Evolutionary conservation across 164 flowering plant species (phyloP).

Genomic region (Kalanchoe fedtschenkoi): DNA sequence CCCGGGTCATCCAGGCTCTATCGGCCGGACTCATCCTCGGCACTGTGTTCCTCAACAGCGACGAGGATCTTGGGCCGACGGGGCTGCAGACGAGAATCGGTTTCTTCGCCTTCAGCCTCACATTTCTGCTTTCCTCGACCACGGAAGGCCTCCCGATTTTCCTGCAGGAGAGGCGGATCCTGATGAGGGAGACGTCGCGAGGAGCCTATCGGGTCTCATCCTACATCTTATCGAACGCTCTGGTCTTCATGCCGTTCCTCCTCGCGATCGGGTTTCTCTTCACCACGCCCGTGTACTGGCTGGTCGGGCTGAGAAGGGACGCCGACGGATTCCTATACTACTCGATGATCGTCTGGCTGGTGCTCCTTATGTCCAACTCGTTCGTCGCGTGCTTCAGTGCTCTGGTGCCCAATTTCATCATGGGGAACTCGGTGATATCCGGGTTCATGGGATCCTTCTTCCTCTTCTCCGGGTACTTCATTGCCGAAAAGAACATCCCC

Average conservation of each 20-base stretch:
- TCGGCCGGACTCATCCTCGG: background rate
- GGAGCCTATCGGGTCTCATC: conserved; percentile 81
- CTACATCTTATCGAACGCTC: conserved; percentile 60
- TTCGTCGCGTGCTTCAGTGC: conserved; percentile 87
- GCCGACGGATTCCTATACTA: conserved; percentile 57
- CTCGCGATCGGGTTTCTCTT: conserved; percentile 51
- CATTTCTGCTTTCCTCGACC: conserved; percentile 70
- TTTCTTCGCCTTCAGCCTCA: conserved; percentile 82
- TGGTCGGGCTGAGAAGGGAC: conserved; percentile 56
- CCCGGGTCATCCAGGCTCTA: background rate
- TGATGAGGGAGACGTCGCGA: conserved; percentile 69
- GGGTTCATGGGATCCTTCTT: conserved; percentile 89
- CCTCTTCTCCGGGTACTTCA: conserved; percentile 85
- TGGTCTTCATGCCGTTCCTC: conserved; percentile 75
- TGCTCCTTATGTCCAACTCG: conserved; percentile 66
- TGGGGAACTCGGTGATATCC: conserved; percentile 73
- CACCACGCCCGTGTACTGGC: conserved; percentile 71
- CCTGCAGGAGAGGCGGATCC: conserved; percentile 64
- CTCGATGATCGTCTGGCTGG: conserved; percentile 75
- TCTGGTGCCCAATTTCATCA: conserved; percentile 82
- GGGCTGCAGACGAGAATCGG: conserved; percentile 50
- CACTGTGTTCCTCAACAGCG: background rate
- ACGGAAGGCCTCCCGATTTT: conserved; percentile 82
- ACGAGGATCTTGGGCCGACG: background rate
- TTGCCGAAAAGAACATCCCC: conserved; percentile 47